Base-by-base conservation (phyloP, 305 asterid species). In the Andrographis paniculata region DNA sequence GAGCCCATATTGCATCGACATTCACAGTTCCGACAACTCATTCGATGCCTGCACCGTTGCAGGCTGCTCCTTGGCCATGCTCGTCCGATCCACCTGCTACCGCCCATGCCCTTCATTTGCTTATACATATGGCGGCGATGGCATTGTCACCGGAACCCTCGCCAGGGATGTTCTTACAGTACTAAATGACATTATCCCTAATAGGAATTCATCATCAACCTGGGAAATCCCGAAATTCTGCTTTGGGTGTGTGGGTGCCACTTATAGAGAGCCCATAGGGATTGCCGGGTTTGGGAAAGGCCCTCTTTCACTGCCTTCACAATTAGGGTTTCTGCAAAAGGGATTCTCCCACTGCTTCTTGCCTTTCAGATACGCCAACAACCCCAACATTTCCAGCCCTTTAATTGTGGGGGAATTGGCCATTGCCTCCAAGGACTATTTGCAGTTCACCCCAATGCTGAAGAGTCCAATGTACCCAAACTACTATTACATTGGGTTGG, bases 51-150 rank as follows among this genome's bases (percentile, higher is more conserved):
- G 94, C 51, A 70, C 59, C 0, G 38, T 63, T 3, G 66, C 87
- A 0, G 87, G 94, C 7, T 83, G 92, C 68, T 74, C 94, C 0
- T 63, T 83, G 70, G 65, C 30, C 45, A 68, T 75, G 58, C 63
- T 66, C 12, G 21, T 80, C 27, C 57, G 58, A 9, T 24, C 30
- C 40, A 68, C 69, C 1, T 83, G 94, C 44, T 46, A 17, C 18
- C 62, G 94, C 59, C 85, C 94, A 13, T 83, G 94, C 73, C 94
- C 94, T 59, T 53, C 82, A 28, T 83, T 83, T 60, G 79, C 87
- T 14, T 83, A 83, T 65, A 75, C 87, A 0, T 83, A 83, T 16
- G 92, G 80, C 13, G 92, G 79, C 14, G 80, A 64, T 17, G 92
- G 92, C 1, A 40, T 67, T 3, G 92, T 75, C 36, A 42, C 65